Evolutionary conservation across 176 grass and related monocot species (phyloP).

Genomic region (Olyra latifolia): DNA sequence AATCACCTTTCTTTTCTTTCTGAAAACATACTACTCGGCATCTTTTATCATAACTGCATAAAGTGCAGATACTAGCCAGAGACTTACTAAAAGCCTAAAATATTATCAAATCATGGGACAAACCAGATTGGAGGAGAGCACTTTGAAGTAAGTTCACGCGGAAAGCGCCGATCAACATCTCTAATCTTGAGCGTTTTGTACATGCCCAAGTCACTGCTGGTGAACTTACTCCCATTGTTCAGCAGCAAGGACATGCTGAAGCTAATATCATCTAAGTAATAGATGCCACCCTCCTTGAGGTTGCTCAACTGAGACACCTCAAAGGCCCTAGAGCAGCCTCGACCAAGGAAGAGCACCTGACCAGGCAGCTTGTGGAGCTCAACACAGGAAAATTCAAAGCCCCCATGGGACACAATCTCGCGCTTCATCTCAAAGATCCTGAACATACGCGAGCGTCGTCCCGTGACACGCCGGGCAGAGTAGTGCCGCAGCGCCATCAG

Average conservation of each 20-base stretch:
- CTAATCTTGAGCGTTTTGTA: neutral
- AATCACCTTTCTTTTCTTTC: neutral
- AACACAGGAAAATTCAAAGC: neutral
- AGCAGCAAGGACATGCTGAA: slow-evolving; percentile 9
- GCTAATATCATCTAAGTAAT: slow-evolving; percentile 24
- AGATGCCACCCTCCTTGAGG: neutral
- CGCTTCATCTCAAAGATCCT: slow-evolving; percentile 31
- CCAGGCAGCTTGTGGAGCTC: neutral
- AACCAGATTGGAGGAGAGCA: slow-evolving; percentile 32
- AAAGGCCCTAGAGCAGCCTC: slow-evolving; percentile 17
- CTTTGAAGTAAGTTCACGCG: neutral
- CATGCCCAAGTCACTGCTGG: neutral
- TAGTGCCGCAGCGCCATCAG: slow-evolving; percentile 1
- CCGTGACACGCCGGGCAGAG: neutral
- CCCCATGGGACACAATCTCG: neutral
- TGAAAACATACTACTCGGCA: neutral
- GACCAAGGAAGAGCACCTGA: slow-evolving; percentile 18
- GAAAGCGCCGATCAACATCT: neutral
- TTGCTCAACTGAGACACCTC: slow-evolving; percentile 14
- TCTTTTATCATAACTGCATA: neutral
- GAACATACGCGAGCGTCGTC: neutral
- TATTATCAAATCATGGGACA: neutral
- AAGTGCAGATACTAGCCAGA: slow-evolving; percentile 1
- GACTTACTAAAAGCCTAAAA: neutral
- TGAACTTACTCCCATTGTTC: neutral